phyloP scores from a whole-genome alignment of 2,329 filamentous ascomycete genomes.

The Pseudogymnoascus sp. region DNA sequence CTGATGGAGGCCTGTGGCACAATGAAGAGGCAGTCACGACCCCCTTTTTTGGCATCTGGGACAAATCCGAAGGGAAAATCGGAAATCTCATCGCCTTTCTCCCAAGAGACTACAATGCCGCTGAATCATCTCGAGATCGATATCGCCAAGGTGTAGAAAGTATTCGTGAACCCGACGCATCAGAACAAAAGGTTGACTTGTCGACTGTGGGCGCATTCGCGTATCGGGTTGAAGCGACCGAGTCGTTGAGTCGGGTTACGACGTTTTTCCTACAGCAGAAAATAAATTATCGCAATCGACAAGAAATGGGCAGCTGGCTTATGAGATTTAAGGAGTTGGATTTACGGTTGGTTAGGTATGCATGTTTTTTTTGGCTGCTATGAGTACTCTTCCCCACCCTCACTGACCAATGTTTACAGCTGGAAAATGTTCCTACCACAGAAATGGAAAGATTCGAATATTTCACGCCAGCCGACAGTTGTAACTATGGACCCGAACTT shows the following conservation, averaged over 20 bases:
- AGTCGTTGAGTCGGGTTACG: conserved; percentile 36
- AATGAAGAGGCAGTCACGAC: conserved; percentile 33
- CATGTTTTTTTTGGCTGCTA: background rate
- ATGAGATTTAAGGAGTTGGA: conserved; percentile 40
- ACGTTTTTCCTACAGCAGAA: conserved; percentile 37
- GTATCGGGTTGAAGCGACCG: conserved; percentile 39
- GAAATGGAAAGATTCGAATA: conserved; percentile 33
- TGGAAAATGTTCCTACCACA: conserved; percentile 38
- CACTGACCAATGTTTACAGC: conserved; percentile 17
- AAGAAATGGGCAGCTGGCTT: conserved; percentile 35
- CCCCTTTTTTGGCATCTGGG: conserved; percentile 40
- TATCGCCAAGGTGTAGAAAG: conserved; percentile 19
- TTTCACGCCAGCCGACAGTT: conserved; percentile 22
- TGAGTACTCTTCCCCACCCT: background rate
- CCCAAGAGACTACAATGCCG: conserved; percentile 23
- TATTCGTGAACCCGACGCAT: conserved; percentile 11
- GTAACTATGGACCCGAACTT: conserved; percentile 30
- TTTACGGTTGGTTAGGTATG: conserved; percentile 34
- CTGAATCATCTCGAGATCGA: conserved; percentile 12
- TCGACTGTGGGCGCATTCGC: conserved; percentile 29
- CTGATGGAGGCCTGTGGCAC: conserved; percentile 36
- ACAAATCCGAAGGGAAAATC: conserved; percentile 32
- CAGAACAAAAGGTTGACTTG: conserved; percentile 26
- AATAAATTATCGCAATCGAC: conserved; percentile 31
- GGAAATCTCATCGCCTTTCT: conserved; percentile 34